phyloP scores from a whole-genome alignment of 2,329 filamentous ascomycete genomes.

The Aspergillus transmontanensis region DNA sequence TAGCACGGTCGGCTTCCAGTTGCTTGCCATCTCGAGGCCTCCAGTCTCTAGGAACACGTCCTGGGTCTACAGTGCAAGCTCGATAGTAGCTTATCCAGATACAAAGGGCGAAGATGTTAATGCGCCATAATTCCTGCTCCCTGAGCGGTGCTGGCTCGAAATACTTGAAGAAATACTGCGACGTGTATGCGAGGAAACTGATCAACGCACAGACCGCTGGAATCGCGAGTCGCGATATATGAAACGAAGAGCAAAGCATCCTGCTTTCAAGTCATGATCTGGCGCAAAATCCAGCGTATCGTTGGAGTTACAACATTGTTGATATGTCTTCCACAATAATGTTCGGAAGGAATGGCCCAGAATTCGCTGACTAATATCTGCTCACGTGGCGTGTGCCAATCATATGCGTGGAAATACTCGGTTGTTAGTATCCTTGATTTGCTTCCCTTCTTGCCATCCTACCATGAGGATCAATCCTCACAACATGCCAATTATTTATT shows the following conservation, averaged over 20 bases:
- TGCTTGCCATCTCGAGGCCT: constrained; percentile 22
- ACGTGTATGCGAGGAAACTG: constrained; percentile 60
- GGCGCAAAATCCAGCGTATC: neutral
- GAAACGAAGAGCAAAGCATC: constrained; percentile 29
- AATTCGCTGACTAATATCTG: constrained; percentile 6
- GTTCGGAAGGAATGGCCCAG: neutral
- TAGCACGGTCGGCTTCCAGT: constrained; percentile 22
- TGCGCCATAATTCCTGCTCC: constrained; percentile 51
- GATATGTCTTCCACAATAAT: neutral
- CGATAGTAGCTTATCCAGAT: constrained; percentile 62
- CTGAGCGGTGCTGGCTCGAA: constrained; percentile 58
- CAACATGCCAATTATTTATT: neutral
- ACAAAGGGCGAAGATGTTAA: constrained; percentile 58
- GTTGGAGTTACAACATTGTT: neutral
- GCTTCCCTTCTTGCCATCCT: neutral
- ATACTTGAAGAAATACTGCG: constrained; percentile 59
- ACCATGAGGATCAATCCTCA: neutral
- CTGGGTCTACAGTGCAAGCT: constrained; percentile 62
- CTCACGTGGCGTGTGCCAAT: constrained; percentile 13
- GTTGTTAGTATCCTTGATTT: neutral
- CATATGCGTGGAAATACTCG: constrained; percentile 22
- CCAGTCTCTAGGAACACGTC: constrained; percentile 53
- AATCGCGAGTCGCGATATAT: constrained; percentile 50
- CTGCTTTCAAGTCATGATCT: constrained; percentile 1
- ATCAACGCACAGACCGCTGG: constrained; percentile 59